Conservation (phyloP, 2,329 filamentous ascomycete genomes). For the Polychaeton citri region DNA sequence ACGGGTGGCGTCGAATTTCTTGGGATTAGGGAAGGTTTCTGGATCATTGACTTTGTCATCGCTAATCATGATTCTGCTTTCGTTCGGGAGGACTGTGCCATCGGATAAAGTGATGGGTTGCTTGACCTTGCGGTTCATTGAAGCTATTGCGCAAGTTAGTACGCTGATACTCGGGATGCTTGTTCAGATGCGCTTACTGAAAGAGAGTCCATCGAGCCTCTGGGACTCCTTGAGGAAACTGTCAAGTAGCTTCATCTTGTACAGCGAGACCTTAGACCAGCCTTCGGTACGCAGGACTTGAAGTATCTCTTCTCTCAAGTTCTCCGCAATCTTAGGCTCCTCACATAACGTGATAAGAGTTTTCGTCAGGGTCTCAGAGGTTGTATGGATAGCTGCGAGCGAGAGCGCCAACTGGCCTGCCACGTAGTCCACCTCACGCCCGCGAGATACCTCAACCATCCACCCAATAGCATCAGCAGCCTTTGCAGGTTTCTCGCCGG, state of each 20-base stretch:
- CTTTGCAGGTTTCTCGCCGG: constrained; percentile 9
- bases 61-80: constrained; percentile 6
- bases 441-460: constrained; percentile 13
- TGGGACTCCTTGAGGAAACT: constrained; percentile 22
- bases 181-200: constrained; percentile 12
- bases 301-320: constrained; percentile 15
- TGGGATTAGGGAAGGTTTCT: constrained; percentile 5
- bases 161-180: no score
- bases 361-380: constrained; percentile 13
- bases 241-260: constrained; percentile 19
- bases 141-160: no score
- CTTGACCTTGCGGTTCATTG: constrained; percentile 15
- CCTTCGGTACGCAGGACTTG: constrained; percentile 13
- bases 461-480: constrained; percentile 15
- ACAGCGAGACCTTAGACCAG: constrained; percentile 17
- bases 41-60: constrained; percentile 6
- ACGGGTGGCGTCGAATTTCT: constrained; percentile 11
- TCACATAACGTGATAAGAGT: constrained; percentile 11
- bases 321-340: constrained; percentile 14
- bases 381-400: constrained; percentile 16
- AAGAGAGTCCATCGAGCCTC: constrained; percentile 10
- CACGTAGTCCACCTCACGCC: constrained; percentile 8
- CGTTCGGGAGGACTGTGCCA: constrained; percentile 13
- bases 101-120: constrained; percentile 15
- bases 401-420: constrained; percentile 10